phyloP scores from a whole-genome alignment of 495 filamentous ascomycete species.

The Jackrogersella minutella region DNA sequence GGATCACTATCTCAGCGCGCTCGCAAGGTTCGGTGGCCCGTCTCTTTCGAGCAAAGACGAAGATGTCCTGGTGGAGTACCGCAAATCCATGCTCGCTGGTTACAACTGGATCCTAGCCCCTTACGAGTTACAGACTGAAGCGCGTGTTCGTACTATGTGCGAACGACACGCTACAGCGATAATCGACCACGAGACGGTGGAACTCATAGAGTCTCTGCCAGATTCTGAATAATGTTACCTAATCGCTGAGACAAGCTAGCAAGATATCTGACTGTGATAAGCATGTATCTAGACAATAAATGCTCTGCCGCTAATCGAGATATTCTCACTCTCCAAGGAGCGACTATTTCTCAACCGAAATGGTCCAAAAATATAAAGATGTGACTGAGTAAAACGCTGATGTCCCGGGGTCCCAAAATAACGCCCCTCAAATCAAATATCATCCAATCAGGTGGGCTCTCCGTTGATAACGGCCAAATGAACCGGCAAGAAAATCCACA shows the following conservation, averaged over 20 bases:
- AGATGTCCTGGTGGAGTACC: constrained; percentile 38
- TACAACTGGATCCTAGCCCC: constrained; percentile 2
- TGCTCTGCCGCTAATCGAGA: no score
- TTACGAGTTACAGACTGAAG: constrained; percentile 11
- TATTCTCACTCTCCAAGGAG: no score
- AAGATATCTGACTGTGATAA: not conserved
- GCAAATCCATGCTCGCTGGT: constrained; percentile 20
- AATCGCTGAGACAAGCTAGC: not conserved
- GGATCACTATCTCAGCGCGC: constrained; percentile 61
- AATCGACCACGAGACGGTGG: constrained; percentile 3
- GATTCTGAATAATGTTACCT: not conserved
- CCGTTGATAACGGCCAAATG: constrained; percentile 26
- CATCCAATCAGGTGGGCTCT: not conserved
- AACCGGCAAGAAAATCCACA: constrained; percentile 19
- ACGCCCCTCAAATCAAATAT: no score
- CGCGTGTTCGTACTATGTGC: not conserved
- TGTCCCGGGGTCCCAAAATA: no score
- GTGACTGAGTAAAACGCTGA: no score
- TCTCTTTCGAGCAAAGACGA: constrained; percentile 39
- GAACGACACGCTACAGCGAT: constrained; percentile 1
- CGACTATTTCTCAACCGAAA: no score
- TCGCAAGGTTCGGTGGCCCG: constrained; percentile 33
- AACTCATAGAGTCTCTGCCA: constrained; percentile 10
- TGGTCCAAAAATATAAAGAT: no score
- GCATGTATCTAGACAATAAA: no score